Evolutionary conservation across 1,284 basidiomycete species (phyloP).

Genomic region (Ceratobasidium papillatum): DNA sequence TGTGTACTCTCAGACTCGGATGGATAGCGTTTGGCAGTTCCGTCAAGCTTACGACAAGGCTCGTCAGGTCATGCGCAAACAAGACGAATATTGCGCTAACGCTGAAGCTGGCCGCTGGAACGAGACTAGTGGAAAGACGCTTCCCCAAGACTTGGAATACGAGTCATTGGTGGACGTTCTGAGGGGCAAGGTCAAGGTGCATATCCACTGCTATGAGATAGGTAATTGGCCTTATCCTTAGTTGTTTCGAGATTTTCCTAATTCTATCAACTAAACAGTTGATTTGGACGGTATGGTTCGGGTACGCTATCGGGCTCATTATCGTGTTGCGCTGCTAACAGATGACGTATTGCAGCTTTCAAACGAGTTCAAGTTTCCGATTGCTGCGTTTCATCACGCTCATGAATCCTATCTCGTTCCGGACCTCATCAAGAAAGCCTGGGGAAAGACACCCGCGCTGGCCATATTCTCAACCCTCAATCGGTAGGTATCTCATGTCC

Average conservation of each 20-base stretch:
- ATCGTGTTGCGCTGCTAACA: conserved; percentile 37
- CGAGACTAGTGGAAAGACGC: conserved; percentile 49
- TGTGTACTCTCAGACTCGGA: conserved; percentile 56
- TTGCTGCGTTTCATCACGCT: conserved; percentile 87
- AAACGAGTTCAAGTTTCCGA: conserved; percentile 85
- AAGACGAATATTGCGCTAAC: conserved; percentile 74
- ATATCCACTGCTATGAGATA: conserved; percentile 73
- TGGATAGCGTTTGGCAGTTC: conserved; percentile 67
- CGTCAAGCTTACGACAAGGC: conserved; percentile 74
- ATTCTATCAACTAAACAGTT: conserved; percentile 54
- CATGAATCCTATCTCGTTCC: conserved; percentile 88
- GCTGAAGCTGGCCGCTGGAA: conserved; percentile 58
- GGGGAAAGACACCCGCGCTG: conserved; percentile 67
- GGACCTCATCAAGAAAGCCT: conserved; percentile 75
- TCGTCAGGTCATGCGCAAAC: conserved; percentile 72
- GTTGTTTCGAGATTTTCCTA: no score
- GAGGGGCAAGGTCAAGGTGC: conserved; percentile 79
- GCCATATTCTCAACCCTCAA: conserved; percentile 77
- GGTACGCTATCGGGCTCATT: conserved; percentile 55
- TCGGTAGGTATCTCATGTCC: conserved; percentile 55
- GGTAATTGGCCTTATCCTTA: conserved; percentile 46
- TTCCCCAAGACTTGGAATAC: conserved; percentile 85
- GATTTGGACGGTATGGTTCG: conserved; percentile 79
- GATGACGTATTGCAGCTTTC: conserved; percentile 64
- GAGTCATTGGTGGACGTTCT: conserved; percentile 88